Base-by-base conservation (phyloP, 768 basidiomycete genomes). In the Amanita phalloides region DNA sequence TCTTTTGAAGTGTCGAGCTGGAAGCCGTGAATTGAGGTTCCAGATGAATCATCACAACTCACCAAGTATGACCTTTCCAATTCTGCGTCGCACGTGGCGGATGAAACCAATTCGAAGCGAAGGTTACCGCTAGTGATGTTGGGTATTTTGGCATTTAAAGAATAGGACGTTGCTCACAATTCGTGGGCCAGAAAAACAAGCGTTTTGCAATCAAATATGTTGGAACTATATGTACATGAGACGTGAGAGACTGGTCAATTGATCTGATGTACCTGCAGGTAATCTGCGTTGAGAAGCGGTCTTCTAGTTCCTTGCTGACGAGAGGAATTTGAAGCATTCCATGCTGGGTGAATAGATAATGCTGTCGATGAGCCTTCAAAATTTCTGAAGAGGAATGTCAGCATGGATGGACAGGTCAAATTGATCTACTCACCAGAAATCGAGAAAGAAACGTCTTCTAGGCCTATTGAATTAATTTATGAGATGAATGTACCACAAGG, bases 151-250 rank as follows among this genome's bases (percentile, higher is more conserved):
- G 9, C 7, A 11, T 25, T 39, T n/a, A 21, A 36, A 8, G 5
- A 7, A 20, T 21, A 26, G 17, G 21, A 14, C 47, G 13, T 37
- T 30, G 68, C 90, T 63, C 64, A 95, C 95, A 97, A 92, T 71
- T 98, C 94, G 67, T 99, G 96, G 4, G 88, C 81, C 60, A 97
- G 90, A 38, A 98, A 67, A 26, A 98, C 79, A 23, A 98, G 61
- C 0, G 86, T 90, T 28, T 79, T 69, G 50, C 86, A 84, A 25
- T 83, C 75, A 60, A 89, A 84, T 30, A 97, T 71, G 64, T 94
- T 86, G 42, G 74, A 68, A 30, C 94, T 96, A 54, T 32, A 51
- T 42, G 36, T 53, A 47, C n/a, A 41, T 45, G 36, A 10, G 26
- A n/a, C 46, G 23, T 30, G 47, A 42, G 5, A 23, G 46, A 21